A percentile compares a stretch with the other conserved stretches of the same genome.
Conservation (phyloP, 371 early-diverging fungal genomes). For the Basidiobolus meristosporus region DNA sequence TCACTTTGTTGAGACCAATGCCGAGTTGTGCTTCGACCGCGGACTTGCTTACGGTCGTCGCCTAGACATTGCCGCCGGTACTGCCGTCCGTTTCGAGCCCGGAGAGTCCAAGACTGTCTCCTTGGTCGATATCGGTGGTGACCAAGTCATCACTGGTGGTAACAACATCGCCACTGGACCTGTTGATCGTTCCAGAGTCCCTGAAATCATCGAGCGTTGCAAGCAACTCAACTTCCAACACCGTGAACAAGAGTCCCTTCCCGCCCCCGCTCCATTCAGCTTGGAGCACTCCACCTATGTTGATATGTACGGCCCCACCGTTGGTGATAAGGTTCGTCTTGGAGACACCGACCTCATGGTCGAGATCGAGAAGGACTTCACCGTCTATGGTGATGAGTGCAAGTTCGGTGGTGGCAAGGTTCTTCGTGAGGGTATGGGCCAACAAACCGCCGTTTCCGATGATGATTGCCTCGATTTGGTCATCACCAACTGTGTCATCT, state of each 20-base stretch:
- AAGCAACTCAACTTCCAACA: background rate
- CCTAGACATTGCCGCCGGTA: constrained; percentile 74
- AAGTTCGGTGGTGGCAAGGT: constrained; percentile 76
- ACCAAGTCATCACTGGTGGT: constrained; percentile 60
- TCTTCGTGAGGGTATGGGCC: constrained; percentile 87
- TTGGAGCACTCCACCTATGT: constrained; percentile 64
- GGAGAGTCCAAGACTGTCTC: constrained; percentile 71
- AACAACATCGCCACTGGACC: constrained; percentile 59
- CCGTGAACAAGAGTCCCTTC: background rate
- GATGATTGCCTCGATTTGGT: constrained; percentile 67
- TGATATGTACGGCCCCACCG: constrained; percentile 82
- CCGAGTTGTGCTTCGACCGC: constrained; percentile 60
- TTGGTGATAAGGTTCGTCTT: constrained; percentile 69
- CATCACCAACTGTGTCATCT: constrained; percentile 77
- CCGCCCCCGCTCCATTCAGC: constrained; percentile 13
- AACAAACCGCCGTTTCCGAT: constrained; percentile 35
- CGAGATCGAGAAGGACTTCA: constrained; percentile 74
- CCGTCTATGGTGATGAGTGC: constrained; percentile 82
- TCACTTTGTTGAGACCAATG: constrained; percentile 83
- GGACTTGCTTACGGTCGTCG: constrained; percentile 59
- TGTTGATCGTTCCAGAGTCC: constrained; percentile 23
- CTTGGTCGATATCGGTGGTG: constrained; percentile 68
- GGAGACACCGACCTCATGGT: constrained; percentile 70
- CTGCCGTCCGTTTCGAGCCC: constrained; percentile 54
- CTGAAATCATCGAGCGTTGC: constrained; percentile 13